A percentile compares a stretch with the other conserved stretches of the same genome.
Conservation (phyloP, 257 asterid species). For the Fraxinus anomala region DNA sequence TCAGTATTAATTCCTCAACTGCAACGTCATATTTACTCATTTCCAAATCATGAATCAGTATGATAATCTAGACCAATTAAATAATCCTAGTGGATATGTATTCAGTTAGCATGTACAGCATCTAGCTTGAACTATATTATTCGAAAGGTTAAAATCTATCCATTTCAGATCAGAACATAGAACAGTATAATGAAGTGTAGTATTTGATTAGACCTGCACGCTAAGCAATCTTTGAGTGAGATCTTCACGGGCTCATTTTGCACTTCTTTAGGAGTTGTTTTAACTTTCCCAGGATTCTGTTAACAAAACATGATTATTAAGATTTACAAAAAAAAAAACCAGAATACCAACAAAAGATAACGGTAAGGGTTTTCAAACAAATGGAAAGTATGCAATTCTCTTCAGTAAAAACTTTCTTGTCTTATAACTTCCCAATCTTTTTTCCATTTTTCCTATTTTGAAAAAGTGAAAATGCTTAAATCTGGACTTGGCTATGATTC, state of each 20-base stretch:
- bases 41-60: neutral
- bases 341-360: conserved; percentile 3
- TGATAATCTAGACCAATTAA: conserved; percentile 14
- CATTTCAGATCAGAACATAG: neutral
- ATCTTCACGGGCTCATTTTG: conserved; percentile 83
- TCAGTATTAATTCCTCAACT: conserved; percentile 20
- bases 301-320: conserved; percentile 10
- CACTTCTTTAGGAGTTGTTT: conserved; percentile 50
- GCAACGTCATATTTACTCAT: neutral
- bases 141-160: too few species aligned
- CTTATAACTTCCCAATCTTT: too few species aligned
- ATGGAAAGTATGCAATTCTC: neutral
- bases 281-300: conserved; percentile 53
- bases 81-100: neutral
- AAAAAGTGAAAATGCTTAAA: neutral
- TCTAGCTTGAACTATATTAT: neutral
- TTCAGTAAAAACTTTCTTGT: too few species aligned
- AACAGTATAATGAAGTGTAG: neutral
- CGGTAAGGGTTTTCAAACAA: neutral
- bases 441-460: too few species aligned
- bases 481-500: neutral
- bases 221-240: conserved; percentile 94
- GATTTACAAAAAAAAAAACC: conserved; percentile 8
- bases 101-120: neutral
- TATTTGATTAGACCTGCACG: conserved; percentile 68